Evolutionary conservation across 2,329 filamentous ascomycete genomes (phyloP), one percentile per base, ranked within the genome.

Genomic region (Clarireedia sp.): DNA sequence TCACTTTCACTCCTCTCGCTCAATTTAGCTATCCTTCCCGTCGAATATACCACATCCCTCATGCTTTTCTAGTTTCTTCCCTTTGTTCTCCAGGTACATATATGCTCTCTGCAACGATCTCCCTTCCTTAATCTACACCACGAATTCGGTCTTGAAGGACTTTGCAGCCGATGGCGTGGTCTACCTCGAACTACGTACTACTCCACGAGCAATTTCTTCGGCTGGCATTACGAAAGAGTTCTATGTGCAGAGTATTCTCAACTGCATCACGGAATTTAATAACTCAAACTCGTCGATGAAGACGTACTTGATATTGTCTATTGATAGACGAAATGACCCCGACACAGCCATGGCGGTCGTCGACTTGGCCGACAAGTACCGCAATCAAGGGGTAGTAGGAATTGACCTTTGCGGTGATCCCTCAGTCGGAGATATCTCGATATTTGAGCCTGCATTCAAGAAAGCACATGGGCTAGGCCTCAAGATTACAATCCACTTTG

Each of bases 381-480:
- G 70, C 14, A 60, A 64, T 38, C 66, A 70, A 4, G 81, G 82
- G 17, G 79, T 92, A 4, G 85, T 92, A 1, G 89, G 83, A 14
- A 70, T 94, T 21, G 89, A 94, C 66, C 78, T 94, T 19, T 92
- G 88, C 69, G 89, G 89, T 17, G 83, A 95, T 65, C 89, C 88
- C 1, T 73, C 77, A 0, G 76, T 74, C 59, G 83, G 83, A 9
- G 77, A 83, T 49, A 74, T 91, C 19, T 70, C 75, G 16, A 70
- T 79, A 6, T 87, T 89, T 67, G 72, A 73, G 1, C 71, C 76
- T 0, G 78, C 82, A 0, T 86, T 94, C 61, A 63, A 68, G 1
- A 72, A 74, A 54, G 86, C 86, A 5, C 78, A 75, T 57, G 67
- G 64, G 0, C 66, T 75, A 1, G 80, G 79, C 0, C 68, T 94